phyloP scores from a whole-genome alignment of 208 protist species.

The Borovskyia barvae region DNA sequence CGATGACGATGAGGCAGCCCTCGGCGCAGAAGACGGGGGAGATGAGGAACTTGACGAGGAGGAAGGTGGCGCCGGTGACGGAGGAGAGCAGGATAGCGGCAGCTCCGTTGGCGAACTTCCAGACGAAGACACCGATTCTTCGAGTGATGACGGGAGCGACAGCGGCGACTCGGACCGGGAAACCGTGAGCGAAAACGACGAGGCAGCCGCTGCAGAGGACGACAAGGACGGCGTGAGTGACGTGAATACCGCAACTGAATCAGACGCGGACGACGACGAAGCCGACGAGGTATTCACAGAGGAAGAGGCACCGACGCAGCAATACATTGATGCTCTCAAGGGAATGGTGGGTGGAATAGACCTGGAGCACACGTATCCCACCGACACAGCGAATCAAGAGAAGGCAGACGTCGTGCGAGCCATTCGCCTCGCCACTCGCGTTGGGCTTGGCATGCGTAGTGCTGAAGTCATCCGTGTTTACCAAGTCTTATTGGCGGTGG shows the following conservation, averaged over 20 bases:
- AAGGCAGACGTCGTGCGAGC: constrained; percentile 79
- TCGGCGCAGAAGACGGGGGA: constrained; percentile 11
- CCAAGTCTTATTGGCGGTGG: constrained; percentile 84
- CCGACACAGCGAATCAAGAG: constrained; percentile 68
- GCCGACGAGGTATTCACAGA: constrained; percentile 38
- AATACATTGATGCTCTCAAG: constrained; percentile 83
- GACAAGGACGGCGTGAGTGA: constrained; percentile 18
- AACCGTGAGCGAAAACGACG: constrained; percentile 19
- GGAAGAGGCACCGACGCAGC: constrained; percentile 80
- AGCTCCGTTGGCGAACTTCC: not conserved
- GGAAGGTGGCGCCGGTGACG: not conserved
- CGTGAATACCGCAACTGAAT: constrained; percentile 5
- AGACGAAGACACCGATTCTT: constrained; percentile 11
- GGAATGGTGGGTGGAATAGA: constrained; percentile 85
- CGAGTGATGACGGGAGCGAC: constrained; percentile 19
- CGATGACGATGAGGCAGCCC: constrained; percentile 12
- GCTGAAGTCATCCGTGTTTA: constrained; percentile 76
- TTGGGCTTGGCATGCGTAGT: constrained; percentile 63
- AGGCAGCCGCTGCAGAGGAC: constrained; percentile 10
- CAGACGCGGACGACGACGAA: constrained; percentile 13
- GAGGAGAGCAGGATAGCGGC: constrained; percentile 1
- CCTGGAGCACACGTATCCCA: constrained; percentile 77
- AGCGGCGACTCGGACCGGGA: constrained; percentile 21
- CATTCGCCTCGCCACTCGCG: constrained; percentile 63
- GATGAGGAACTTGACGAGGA: constrained; percentile 13